These are phyloP conservation scores for Tricholoma hemisulphureum DNA, from an alignment of 768 basidiomycete genomes.

Conservation along the genomic window DNA sequence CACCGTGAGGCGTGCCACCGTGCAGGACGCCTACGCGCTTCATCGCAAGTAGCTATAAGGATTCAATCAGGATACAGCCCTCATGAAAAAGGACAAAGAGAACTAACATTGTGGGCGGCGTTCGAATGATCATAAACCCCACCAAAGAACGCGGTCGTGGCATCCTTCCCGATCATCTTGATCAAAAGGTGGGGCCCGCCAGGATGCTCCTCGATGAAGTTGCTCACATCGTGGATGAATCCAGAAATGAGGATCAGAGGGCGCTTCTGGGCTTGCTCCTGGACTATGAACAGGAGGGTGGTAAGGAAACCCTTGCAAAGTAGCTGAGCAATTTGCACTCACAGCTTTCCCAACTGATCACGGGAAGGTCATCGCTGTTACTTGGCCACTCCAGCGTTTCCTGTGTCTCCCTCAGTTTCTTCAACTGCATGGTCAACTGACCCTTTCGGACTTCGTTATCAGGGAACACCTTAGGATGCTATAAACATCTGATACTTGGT, in stretches of 20 bases:
- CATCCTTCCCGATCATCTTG: constrained; percentile 71
- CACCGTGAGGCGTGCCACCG: constrained; percentile 55
- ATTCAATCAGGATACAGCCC: background rate
- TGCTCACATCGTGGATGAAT: constrained; percentile 81
- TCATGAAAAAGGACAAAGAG: background rate
- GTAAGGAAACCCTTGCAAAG: constrained; percentile 1
- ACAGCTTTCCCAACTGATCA: constrained; percentile 89
- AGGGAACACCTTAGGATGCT: constrained; percentile 40
- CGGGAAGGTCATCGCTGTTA: constrained; percentile 69
- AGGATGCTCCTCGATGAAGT: constrained; percentile 75
- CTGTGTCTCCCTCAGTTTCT: constrained; percentile 77
- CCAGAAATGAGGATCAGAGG: constrained; percentile 85
- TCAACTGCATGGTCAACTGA: constrained; percentile 91
- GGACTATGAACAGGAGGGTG: constrained; percentile 45
- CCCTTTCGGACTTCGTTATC: constrained; percentile 77
- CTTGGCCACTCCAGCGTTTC: constrained; percentile 79
- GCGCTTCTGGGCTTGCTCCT: constrained; percentile 73
- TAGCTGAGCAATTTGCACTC: constrained; percentile 24
- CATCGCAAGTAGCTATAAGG: constrained; percentile 52
- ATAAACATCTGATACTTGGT: background rate
- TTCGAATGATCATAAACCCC: constrained; percentile 82
- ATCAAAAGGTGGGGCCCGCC: constrained; percentile 66
- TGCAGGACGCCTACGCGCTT: constrained; percentile 65
- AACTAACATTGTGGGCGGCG: constrained; percentile 76
- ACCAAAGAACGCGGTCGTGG: constrained; percentile 83